These are phyloP conservation scores for Amphirosellinia nigrospora DNA, from an alignment of 495 filamentous ascomycete genomes.

Conservation along the genomic window DNA sequence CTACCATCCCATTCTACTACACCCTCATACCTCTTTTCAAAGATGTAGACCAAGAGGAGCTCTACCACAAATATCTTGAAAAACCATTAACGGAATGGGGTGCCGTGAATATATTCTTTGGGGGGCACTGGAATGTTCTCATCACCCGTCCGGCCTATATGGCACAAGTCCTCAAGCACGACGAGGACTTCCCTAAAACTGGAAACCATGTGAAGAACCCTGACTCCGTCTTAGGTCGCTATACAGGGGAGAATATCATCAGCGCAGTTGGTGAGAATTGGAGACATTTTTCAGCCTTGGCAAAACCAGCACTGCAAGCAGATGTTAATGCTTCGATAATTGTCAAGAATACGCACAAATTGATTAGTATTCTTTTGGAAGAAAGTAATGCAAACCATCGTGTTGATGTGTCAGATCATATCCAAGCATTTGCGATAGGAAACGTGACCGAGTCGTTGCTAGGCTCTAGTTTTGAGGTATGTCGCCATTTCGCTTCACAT, in stretches of 20 bases:
- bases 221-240: conserved; percentile 46
- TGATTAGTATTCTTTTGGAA: conserved; percentile 23
- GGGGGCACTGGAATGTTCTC: conserved; percentile 16
- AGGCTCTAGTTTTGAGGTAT: conserved; percentile 26
- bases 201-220: conserved; percentile 58
- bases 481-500: neutral
- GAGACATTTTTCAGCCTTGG: conserved; percentile 44
- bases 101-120: conserved; percentile 50
- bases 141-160: conserved; percentile 44
- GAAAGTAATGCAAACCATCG: neutral
- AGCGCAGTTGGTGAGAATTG: conserved; percentile 39
- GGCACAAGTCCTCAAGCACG: conserved; percentile 54
- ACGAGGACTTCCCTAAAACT: conserved; percentile 50
- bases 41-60: conserved; percentile 41
- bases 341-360: conserved; percentile 21
- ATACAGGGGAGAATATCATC: conserved; percentile 49
- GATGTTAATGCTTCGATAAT: conserved; percentile 27
- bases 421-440: conserved; percentile 23
- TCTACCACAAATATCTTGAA: conserved; percentile 39
- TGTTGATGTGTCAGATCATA: neutral
- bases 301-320: conserved; percentile 47
- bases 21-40: conserved; percentile 40
- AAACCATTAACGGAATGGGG: conserved; percentile 43
- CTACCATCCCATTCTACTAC: conserved; percentile 28
- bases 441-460: conserved; percentile 29